A percentile compares a stretch with the other conserved stretches of the same genome.
phyloP scores from a whole-genome alignment of 768 basidiomycete species.

The Dacryopinax spathularia region DNA sequence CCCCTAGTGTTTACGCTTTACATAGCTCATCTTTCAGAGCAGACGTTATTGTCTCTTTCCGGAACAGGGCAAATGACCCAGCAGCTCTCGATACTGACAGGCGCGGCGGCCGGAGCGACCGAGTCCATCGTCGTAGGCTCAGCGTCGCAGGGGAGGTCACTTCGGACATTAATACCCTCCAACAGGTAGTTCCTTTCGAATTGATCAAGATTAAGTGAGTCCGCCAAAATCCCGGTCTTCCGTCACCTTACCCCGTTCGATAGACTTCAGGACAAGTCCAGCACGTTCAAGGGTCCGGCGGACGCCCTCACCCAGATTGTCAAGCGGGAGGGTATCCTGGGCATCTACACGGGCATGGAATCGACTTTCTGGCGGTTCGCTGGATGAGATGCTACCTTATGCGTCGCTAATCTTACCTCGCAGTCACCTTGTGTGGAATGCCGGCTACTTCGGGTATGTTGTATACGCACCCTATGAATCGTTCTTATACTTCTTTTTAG shows the following conservation, averaged over 20 bases:
- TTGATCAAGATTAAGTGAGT: slow-evolving; percentile 73
- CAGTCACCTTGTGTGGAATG: slow-evolving; percentile 83
- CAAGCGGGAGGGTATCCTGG: slow-evolving; percentile 62
- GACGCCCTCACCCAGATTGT: slow-evolving; percentile 77
- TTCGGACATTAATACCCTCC: not conserved
- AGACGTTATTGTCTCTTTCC: slow-evolving; percentile 44
- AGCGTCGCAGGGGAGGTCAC: not conserved
- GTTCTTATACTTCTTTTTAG: slow-evolving; percentile 16
- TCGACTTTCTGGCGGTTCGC: slow-evolving; percentile 88
- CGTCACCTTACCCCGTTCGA: not conserved
- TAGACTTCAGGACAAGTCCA: slow-evolving; percentile 83
- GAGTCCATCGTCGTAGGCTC: slow-evolving; percentile 63
- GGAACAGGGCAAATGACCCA: slow-evolving; percentile 82
- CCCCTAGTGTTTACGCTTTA: slow-evolving; percentile 8
- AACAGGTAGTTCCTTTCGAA: slow-evolving; percentile 80
- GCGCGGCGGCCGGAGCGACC: slow-evolving; percentile 87
- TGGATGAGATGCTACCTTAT: not conserved
- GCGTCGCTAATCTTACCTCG: not conserved
- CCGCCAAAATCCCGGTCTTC: not conserved
- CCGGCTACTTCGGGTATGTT: slow-evolving; percentile 72
- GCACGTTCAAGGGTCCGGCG: slow-evolving; percentile 79
- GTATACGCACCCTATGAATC: not conserved
- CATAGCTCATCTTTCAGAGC: not conserved
- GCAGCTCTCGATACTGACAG: slow-evolving; percentile 72
- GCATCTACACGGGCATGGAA: slow-evolving; percentile 90